Base-by-base conservation (phyloP, 305 asterid species). In the Fraxinus baroniana region DNA sequence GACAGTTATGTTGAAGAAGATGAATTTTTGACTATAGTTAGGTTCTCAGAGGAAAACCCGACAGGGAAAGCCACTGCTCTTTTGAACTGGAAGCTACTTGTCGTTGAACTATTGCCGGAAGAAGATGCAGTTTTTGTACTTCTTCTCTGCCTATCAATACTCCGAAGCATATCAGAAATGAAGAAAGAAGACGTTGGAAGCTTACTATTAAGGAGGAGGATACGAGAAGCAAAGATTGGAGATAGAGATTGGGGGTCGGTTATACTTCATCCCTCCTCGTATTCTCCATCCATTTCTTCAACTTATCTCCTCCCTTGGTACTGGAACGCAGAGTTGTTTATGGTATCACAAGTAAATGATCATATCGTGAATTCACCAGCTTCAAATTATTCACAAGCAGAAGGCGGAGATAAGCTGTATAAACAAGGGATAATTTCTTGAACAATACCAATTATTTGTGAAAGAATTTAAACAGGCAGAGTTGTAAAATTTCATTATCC, bases 231-330 rank as follows among this genome's bases (percentile, higher is more conserved):
- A 6, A 92, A 83, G 92, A 33, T 82, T n/a, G 98, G 98, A 17
- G 92, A 90, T 0, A 85, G 92, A 83, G 95, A 95, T 77, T 94
- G 97, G 98, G 97, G 99, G 0, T 95, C 98, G 4, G 93, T 93
- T 72, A 74, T 90, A 62, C 90, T 95, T 62, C 97, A 92, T 35
- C 92, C 95, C 35, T 87, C 89, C 28, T 91, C 88, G 49, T 80
- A 66, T 81, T 81, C 89, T 24, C 41, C 88, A 0, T 81, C 85
- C 5, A 32, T 49, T 80, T 88, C 87, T 74, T 84, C 92, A 0
- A 91, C 94, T 32, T 79, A 86, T 80, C 89, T 93, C 77, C 89
- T 83, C 36, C 97, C 99, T 41, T 95, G 99, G 99, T 89, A 93
- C 74, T 90, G 97, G 99, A 79, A 93, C 68, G 91, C 97, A 1